A percentile compares a stretch with the other conserved stretches of the same genome.
Conservation (phyloP, 768 basidiomycete species). For the Psilocybe cubensis region DNA sequence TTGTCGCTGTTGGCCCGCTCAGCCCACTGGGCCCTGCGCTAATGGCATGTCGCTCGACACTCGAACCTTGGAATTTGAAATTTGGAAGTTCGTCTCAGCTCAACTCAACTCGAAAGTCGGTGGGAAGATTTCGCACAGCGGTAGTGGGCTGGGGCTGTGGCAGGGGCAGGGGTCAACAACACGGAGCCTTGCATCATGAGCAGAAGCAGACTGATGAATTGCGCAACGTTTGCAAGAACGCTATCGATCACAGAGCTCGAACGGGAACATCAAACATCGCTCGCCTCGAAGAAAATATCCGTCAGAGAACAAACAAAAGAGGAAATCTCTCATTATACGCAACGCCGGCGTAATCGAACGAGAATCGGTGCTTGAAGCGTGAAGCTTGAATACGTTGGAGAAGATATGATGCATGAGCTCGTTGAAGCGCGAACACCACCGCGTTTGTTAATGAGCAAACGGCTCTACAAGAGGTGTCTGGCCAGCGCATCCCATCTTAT, state of each 20-base stretch:
- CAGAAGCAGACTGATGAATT: conserved; percentile 55
- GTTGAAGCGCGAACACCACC: conserved; percentile 59
- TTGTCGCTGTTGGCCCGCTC: too few relatives aligned
- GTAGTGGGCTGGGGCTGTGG: too few relatives aligned
- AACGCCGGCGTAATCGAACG: conserved; percentile 48
- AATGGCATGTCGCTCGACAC: too few relatives aligned
- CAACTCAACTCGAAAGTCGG: too few relatives aligned
- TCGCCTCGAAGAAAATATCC: conserved; percentile 62
- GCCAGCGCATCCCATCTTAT: too few relatives aligned
- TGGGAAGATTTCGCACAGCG: too few relatives aligned
- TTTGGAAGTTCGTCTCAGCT: too few relatives aligned
- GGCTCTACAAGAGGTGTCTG: conserved; percentile 47
- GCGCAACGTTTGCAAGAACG: conserved; percentile 51
- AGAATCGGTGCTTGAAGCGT: too few relatives aligned
- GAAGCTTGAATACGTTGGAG: conserved; percentile 56
- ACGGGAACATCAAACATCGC: conserved; percentile 56
- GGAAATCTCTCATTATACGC: conserved; percentile 52
- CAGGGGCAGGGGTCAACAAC: too few relatives aligned
- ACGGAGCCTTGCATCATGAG: conserved; percentile 55
- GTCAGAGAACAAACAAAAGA: conserved; percentile 59
- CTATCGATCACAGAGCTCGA: conserved; percentile 55
- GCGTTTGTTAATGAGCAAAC: conserved; percentile 52
- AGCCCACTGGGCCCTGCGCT: too few relatives aligned
- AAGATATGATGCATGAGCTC: conserved; percentile 57
- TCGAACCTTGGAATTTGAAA: too few relatives aligned